Evolutionary conservation across 768 basidiomycete species (phyloP).

Genomic region (Russula abietina): DNA sequence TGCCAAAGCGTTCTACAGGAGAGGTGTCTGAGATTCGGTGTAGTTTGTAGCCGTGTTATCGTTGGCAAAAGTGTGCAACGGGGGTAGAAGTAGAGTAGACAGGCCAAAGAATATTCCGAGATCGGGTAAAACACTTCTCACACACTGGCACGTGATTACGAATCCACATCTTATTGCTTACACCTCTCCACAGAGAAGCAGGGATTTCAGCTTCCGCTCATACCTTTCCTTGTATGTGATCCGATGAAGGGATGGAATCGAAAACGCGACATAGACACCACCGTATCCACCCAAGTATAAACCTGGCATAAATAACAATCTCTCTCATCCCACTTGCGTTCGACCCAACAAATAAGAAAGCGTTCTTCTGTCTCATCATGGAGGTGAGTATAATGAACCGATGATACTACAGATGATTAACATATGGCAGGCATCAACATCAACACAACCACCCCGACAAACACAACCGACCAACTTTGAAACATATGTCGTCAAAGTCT

Average conservation of each 20-base stretch:
- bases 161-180: not conserved
- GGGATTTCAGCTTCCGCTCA: conserved; percentile 12
- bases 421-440: not conserved
- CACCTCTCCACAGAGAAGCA: conserved; percentile 5
- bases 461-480: conserved; percentile 51
- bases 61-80: not conserved
- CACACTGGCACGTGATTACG: no score
- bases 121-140: no score
- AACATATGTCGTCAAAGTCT: conserved; percentile 49
- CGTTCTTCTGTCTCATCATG: conserved; percentile 1
- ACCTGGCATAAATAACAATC: conserved; percentile 14
- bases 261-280: conserved; percentile 20
- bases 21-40: not conserved
- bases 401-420: not conserved
- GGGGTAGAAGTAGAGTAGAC: no score
- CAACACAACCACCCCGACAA: conserved; percentile 3
- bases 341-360: conserved; percentile 10
- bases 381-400: conserved; percentile 11
- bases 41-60: not conserved
- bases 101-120: no score
- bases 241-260: conserved; percentile 24
- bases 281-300: conserved; percentile 15
- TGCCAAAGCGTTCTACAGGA: not conserved
- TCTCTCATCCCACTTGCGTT: conserved; percentile 1
- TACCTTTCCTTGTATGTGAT: conserved; percentile 11